Evolutionary conservation across 192 early-diverging fungal genomes (phyloP).

Genomic region (Coemansia sp.): DNA sequence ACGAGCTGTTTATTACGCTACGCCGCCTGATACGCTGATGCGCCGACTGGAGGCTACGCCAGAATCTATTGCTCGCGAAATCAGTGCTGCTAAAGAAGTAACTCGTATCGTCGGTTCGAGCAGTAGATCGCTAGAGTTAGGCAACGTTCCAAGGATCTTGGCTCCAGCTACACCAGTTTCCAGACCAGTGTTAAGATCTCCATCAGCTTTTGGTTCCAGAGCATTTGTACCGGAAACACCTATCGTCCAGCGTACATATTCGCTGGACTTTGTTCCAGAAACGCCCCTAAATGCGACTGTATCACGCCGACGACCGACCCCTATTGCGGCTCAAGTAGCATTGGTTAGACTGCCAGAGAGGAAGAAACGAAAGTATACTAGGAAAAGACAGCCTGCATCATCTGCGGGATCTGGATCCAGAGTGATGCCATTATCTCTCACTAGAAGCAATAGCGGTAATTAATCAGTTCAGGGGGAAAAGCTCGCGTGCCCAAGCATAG

Average conservation of each 20-base stretch:
- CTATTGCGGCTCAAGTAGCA: background rate
- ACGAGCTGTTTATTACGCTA: background rate
- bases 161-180: background rate
- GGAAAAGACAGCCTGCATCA: background rate
- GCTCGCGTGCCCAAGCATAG: background rate
- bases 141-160: background rate
- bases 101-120: background rate
- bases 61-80: conserved; percentile 17
- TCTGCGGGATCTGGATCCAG: background rate
- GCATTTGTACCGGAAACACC: conserved; percentile 1
- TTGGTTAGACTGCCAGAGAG: background rate
- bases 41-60: conserved; percentile 12
- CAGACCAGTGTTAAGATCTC: background rate
- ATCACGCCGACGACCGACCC: background rate
- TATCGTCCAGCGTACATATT: background rate
- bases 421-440: background rate
- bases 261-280: conserved; percentile 1
- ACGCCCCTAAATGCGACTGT: background rate
- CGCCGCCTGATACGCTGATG: conserved; percentile 18
- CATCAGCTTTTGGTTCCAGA: background rate
- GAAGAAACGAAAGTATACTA: background rate
- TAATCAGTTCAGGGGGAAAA: background rate
- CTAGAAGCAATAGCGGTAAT: background rate
- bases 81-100: background rate
- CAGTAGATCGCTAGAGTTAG: background rate